Percentiles rank a stretch among this genome's conserved stretches.
Conservation (phyloP, 169 alveolate species). For the Cryptosporidium tyzzeri region DNA sequence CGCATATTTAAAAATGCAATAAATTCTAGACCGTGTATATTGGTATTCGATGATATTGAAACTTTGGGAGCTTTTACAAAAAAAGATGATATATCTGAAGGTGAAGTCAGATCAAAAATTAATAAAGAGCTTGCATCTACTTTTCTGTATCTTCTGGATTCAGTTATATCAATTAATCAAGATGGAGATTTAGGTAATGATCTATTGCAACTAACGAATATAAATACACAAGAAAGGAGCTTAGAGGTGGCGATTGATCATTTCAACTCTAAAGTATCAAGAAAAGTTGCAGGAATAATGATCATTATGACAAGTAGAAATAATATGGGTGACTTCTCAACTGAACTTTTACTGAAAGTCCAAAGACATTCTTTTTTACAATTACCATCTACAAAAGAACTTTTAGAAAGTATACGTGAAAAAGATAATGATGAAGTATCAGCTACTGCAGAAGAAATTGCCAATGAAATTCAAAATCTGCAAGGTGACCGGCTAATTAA, state of each 20-base stretch:
- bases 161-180: conserved; percentile 12
- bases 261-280: neutral
- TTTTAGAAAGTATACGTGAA: neutral
- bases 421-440: neutral
- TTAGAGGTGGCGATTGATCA: neutral
- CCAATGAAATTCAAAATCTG: neutral
- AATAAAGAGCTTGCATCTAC: conserved; percentile 41
- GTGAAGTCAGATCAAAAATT: conserved; percentile 42
- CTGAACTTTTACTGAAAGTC: conserved; percentile 15
- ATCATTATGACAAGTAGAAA: conserved; percentile 38
- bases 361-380: conserved; percentile 37
- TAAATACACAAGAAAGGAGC: neutral
- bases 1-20: conserved; percentile 51
- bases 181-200: neutral
- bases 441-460: neutral
- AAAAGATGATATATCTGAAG: conserved; percentile 3
- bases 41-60: conserved; percentile 66
- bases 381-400: conserved; percentile 28
- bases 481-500: conserved; percentile 2
- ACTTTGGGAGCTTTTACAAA: conserved; percentile 7
- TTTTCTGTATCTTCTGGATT: conserved; percentile 40
- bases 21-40: conserved; percentile 46
- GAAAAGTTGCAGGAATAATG: conserved; percentile 51
- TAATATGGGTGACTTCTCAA: neutral
- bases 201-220: neutral